phyloP scores from a whole-genome alignment of 1,139 yeast genomes.

The Blastobotrys serpentis region DNA sequence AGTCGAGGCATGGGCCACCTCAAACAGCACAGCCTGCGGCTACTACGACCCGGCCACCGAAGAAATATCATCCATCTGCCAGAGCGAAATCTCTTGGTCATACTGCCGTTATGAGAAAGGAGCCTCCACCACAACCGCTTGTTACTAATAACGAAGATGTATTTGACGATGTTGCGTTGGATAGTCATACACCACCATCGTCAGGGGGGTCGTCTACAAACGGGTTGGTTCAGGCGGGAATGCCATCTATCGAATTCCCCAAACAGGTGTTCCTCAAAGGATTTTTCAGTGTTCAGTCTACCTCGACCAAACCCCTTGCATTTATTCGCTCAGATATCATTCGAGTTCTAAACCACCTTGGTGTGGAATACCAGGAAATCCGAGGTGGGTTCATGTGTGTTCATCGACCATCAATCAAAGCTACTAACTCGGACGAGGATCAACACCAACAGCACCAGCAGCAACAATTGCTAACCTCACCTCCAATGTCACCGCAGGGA shows the following conservation, averaged over 20 bases:
- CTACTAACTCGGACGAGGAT: constrained; percentile 25
- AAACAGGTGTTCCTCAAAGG: constrained; percentile 91
- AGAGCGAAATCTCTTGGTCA: constrained; percentile 89
- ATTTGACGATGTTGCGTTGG: constrained; percentile 66
- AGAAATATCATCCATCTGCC: constrained; percentile 72
- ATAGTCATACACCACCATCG: constrained; percentile 30
- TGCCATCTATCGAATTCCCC: constrained; percentile 95
- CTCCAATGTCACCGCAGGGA: constrained; percentile 20
- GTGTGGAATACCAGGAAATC: constrained; percentile 83
- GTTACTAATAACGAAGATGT: constrained; percentile 45
- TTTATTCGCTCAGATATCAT: constrained; percentile 85
- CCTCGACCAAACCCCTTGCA: constrained; percentile 89
- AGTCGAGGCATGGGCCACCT: constrained; percentile 14
- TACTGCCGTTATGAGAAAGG: constrained; percentile 34
- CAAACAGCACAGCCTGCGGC: constrained; percentile 6
- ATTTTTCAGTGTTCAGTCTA: constrained; percentile 91
- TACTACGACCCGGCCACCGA: constrained; percentile 9
- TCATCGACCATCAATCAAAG: constrained; percentile 50
- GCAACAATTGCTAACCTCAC: constrained; percentile 11
- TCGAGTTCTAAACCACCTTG: constrained; percentile 69
- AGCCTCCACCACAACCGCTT: constrained; percentile 37
- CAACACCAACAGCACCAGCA: constrained; percentile 24
- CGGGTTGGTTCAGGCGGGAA: constrained; percentile 43
- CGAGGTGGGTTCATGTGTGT: constrained; percentile 92
- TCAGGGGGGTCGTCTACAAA: constrained; percentile 14